These are phyloP conservation scores for Alnus glutinosa DNA, from an alignment of 306 rosid species.

Conservation along the genomic window DNA sequence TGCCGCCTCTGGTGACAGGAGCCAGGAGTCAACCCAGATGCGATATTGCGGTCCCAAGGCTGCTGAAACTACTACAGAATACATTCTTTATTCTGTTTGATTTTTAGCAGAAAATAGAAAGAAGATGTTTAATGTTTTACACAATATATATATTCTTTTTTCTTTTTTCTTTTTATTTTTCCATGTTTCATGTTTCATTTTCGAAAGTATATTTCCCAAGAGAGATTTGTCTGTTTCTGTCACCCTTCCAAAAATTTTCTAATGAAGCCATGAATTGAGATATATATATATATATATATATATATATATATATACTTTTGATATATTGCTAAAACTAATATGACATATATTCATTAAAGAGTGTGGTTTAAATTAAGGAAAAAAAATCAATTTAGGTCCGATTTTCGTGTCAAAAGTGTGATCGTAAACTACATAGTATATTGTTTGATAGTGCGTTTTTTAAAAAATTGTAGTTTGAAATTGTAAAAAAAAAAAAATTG, in stretches of 20 bases:
- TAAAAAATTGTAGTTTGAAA: too few species aligned
- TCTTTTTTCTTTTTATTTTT: too few species aligned
- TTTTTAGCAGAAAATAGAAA: background rate
- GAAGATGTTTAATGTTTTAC: background rate
- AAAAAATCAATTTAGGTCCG: too few species aligned
- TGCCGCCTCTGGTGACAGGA: background rate
- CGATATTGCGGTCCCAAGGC: constrained; percentile 31
- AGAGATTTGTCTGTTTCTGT: background rate
- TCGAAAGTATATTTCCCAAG: background rate
- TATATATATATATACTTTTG: background rate
- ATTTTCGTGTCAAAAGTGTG: too few species aligned
- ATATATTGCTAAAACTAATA: too few species aligned
- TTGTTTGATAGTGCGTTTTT: too few species aligned
- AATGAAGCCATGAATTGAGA: background rate
- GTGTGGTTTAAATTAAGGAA: too few species aligned
- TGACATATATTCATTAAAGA: too few species aligned
- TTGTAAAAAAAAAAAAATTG: too few species aligned
- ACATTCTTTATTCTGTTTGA: constrained; percentile 63
- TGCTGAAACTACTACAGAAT: constrained; percentile 30
- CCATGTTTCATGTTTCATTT: background rate
- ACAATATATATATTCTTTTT: background rate
- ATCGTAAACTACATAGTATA: too few species aligned
- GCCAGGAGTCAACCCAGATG: constrained; percentile 21
- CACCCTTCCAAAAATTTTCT: background rate
- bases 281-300: too few species aligned